Evolutionary conservation across 2,329 filamentous ascomycete species (phyloP).

Genomic region (Chaetomium sp.): DNA sequence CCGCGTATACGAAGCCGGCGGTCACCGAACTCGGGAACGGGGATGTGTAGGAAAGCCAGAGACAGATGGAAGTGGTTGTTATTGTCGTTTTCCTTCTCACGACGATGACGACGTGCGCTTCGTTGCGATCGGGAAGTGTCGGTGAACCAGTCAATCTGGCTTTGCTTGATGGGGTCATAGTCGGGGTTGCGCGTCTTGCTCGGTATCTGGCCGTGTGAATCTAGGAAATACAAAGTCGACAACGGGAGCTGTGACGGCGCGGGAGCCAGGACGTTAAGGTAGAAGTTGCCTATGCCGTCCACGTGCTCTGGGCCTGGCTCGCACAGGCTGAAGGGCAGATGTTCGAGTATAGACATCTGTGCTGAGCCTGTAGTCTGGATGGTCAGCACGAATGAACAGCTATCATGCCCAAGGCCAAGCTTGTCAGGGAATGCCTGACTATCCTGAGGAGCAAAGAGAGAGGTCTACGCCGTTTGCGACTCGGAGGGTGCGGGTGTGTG

Average conservation of each 20-base stretch:
- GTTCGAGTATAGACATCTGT: constrained; percentile 8
- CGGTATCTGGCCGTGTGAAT: constrained; percentile 9
- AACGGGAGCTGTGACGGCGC: constrained; percentile 7
- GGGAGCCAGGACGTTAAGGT: constrained; percentile 7
- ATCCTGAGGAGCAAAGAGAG: no score
- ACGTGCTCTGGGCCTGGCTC: constrained; percentile 10
- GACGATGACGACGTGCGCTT: neutral
- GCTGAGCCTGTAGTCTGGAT: constrained; percentile 3
- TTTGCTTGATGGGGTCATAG: constrained; percentile 12
- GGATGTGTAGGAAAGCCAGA: constrained; percentile 8
- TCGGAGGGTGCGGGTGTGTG: no score
- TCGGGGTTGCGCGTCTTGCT: constrained; percentile 8
- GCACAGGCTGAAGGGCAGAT: constrained; percentile 7
- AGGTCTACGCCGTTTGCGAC: no score
- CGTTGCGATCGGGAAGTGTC: constrained; percentile 1
- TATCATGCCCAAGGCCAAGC: constrained; percentile 1
- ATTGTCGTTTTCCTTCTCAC: neutral
- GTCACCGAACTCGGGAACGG: constrained; percentile 8
- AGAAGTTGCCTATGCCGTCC: constrained; percentile 12
- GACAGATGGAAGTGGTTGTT: constrained; percentile 4
- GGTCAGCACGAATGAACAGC: constrained; percentile 5
- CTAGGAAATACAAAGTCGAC: constrained; percentile 7
- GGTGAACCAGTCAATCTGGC: constrained; percentile 8
- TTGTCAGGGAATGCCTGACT: constrained; percentile 1
- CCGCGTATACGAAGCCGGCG: constrained; percentile 1